phyloP scores from a whole-genome alignment of 805 yeast species.

The Saccharomycopsis sp. region DNA sequence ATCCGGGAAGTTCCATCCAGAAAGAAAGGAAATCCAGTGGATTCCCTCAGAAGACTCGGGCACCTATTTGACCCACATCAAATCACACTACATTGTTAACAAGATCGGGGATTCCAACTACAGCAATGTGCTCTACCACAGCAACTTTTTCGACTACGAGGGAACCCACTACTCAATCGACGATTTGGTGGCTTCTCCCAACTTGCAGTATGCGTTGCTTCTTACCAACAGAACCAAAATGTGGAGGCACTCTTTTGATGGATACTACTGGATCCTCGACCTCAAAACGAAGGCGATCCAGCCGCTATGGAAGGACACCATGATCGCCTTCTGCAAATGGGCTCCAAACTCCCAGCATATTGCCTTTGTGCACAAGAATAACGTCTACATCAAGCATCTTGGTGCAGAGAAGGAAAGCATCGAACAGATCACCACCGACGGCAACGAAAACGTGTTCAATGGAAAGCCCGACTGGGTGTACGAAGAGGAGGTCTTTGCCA shows the following conservation, averaged over 20 bases:
- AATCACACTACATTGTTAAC: conserved; percentile 47
- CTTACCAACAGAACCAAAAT: conserved; percentile 55
- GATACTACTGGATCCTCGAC: conserved; percentile 38
- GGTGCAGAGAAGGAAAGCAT: conserved; percentile 19
- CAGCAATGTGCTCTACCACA: conserved; percentile 42
- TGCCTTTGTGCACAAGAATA: conserved; percentile 62
- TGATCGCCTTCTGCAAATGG: conserved; percentile 52
- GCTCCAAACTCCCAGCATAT: conserved; percentile 63
- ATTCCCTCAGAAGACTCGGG: conserved; percentile 50
- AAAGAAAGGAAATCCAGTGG: conserved; percentile 61
- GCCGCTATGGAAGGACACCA: conserved; percentile 17
- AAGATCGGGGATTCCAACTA: conserved; percentile 32
- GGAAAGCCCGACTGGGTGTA: conserved; percentile 82
- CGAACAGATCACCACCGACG: conserved; percentile 43
- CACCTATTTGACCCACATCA: conserved; percentile 47
- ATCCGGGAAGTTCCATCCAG: conserved; percentile 50
- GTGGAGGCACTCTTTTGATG: conserved; percentile 47
- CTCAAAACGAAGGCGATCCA: conserved; percentile 25
- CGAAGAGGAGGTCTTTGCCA: conserved; percentile 67
- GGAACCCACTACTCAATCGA: conserved; percentile 42
- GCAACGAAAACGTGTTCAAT: conserved; percentile 45
- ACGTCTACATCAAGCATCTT: conserved; percentile 44
- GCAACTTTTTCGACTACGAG: conserved; percentile 37
- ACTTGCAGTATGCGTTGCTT: conserved; percentile 50
- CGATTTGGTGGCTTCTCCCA: conserved; percentile 57